Conservation (phyloP, 2,329 filamentous ascomycete species). For the Diaporthe sp. region DNA sequence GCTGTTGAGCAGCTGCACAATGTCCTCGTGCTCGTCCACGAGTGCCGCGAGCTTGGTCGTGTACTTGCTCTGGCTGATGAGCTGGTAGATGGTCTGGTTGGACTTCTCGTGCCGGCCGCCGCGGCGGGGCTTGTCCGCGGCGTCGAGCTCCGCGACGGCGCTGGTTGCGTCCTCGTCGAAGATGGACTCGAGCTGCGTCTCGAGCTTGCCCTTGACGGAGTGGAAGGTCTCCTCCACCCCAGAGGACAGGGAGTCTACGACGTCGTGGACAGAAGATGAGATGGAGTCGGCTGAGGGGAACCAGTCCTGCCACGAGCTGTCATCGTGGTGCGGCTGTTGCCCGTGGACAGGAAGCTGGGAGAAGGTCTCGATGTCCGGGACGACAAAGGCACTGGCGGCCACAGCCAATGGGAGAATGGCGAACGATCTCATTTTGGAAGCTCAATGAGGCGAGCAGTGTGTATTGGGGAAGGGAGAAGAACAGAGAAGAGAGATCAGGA, state of each 20-base stretch:
- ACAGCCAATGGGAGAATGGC: constrained; percentile 40
- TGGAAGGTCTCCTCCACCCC: constrained; percentile 38
- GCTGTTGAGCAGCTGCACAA: constrained; percentile 80
- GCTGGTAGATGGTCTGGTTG: constrained; percentile 82
- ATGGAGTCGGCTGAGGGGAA: constrained; percentile 39
- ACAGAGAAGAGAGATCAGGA: not conserved
- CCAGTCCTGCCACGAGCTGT: constrained; percentile 38
- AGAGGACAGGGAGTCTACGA: constrained; percentile 36
- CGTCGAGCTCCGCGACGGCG: constrained; percentile 13
- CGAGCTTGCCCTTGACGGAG: constrained; percentile 34
- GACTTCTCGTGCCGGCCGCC: constrained; percentile 52
- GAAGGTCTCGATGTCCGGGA: constrained; percentile 40
- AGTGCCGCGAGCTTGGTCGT: constrained; percentile 82
- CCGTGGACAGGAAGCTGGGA: constrained; percentile 40
- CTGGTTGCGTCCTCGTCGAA: constrained; percentile 46
- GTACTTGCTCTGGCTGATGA: constrained; percentile 81
- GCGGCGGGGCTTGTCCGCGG: constrained; percentile 32
- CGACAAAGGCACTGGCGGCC: constrained; percentile 42
- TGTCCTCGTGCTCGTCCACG: constrained; percentile 78
- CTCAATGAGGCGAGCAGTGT: not conserved
- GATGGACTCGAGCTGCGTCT: constrained; percentile 46
- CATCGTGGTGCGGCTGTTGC: constrained; percentile 32
- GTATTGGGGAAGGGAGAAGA: not conserved
- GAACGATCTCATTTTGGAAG: constrained; percentile 42
- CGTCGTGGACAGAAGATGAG: constrained; percentile 32